Percentiles rank a stretch among this genome's conserved stretches.
These are phyloP conservation scores for Auxenochlorella pyrenoidosa DNA, from an alignment of 139 green algal species.

Conservation along the genomic window DNA sequence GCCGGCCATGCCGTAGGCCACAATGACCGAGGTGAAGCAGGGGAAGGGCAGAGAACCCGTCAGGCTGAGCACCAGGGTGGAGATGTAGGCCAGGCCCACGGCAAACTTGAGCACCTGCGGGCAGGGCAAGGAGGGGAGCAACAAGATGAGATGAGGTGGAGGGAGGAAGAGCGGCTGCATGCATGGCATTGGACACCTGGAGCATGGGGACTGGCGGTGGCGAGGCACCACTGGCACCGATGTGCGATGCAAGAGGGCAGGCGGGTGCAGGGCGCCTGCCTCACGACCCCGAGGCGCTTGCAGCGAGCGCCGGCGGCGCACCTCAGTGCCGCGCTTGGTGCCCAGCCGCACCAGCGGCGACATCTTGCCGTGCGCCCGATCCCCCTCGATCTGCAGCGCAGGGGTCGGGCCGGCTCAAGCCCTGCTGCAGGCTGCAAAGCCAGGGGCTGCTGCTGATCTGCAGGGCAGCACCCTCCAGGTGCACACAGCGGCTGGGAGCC, in stretches of 20 bases:
- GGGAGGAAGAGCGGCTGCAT: background rate
- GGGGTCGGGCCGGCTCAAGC: too few relatives aligned
- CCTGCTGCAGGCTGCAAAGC: background rate
- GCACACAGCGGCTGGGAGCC: too few relatives aligned
- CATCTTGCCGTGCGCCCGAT: slow-evolving; percentile 80
- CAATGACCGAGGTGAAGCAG: slow-evolving; percentile 40
- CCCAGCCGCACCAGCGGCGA: slow-evolving; percentile 90
- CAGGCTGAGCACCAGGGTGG: slow-evolving; percentile 29
- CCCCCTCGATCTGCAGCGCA: slow-evolving; percentile 75
- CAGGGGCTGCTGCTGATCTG: too few relatives aligned
- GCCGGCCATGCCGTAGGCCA: slow-evolving; percentile 43
- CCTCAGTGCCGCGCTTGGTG: slow-evolving; percentile 46
- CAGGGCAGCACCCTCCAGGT: too few relatives aligned
- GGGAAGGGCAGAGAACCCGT: slow-evolving; percentile 46
- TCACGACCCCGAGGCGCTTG: background rate
- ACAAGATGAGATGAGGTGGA: background rate
- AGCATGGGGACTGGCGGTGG: too few relatives aligned
- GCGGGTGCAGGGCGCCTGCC: background rate
- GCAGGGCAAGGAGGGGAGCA: background rate
- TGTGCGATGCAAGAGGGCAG: background rate
- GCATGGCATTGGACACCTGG: too few relatives aligned
- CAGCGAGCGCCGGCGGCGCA: background rate
- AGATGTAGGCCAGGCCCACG: slow-evolving; percentile 38
- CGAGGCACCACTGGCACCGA: too few relatives aligned
- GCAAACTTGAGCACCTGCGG: slow-evolving; percentile 40